phyloP scores from a whole-genome alignment of 2,329 filamentous ascomycete genomes.

The Massarina eburnea region DNA sequence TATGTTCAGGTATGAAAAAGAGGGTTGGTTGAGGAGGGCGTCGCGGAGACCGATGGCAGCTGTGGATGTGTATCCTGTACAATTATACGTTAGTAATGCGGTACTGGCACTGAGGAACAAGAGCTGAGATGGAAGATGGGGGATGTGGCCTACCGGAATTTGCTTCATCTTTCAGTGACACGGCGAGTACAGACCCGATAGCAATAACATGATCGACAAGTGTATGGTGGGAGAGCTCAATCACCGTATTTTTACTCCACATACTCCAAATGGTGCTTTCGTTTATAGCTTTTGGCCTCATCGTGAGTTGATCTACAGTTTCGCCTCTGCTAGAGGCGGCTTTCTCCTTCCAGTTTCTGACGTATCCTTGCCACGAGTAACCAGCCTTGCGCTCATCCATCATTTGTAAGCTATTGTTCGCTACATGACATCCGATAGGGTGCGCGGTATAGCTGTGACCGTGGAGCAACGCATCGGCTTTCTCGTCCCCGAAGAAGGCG shows the following conservation, averaged over 20 bases:
- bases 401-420: constrained; percentile 63
- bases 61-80: constrained; percentile 58
- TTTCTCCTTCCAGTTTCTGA: constrained; percentile 1
- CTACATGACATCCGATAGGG: constrained; percentile 77
- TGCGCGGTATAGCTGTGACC: constrained; percentile 89
- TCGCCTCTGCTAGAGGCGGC: neutral
- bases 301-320: neutral
- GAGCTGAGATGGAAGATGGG: too few relatives aligned
- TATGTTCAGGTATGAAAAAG: constrained; percentile 47
- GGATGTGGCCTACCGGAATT: constrained; percentile 53
- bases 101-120: constrained; percentile 5
- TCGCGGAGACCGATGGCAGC: constrained; percentile 57
- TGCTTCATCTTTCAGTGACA: constrained; percentile 56
- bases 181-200: constrained; percentile 72
- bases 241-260: constrained; percentile 66
- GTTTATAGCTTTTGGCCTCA: neutral
- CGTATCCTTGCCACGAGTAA: constrained; percentile 13
- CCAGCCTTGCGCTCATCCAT: constrained; percentile 45
- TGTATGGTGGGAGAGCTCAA: constrained; percentile 57
- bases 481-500: constrained; percentile 70
- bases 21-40: constrained; percentile 45
- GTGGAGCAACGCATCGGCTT: constrained; percentile 77
- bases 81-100: neutral
- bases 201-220: constrained; percentile 69
- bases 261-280: constrained; percentile 61